phyloP scores from a whole-genome alignment of 1,139 yeast genomes.

The Candida glucosophila region DNA sequence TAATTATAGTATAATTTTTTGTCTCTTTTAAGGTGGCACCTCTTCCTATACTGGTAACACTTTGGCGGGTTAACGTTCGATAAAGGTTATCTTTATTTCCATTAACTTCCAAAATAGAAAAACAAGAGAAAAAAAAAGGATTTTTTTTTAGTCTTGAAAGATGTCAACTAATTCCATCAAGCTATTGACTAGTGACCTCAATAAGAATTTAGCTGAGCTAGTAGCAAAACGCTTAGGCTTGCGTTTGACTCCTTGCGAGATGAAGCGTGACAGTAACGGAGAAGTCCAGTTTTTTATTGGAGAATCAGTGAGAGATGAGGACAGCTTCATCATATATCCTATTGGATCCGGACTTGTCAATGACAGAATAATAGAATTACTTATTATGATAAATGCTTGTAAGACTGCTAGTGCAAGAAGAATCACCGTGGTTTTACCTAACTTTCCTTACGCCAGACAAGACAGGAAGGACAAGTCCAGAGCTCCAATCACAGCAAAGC shows the following conservation, averaged over 20 bases:
- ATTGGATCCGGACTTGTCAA: slow-evolving; percentile 67
- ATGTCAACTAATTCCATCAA: slow-evolving; percentile 85
- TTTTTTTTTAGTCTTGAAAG: too few species aligned
- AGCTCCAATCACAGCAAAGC: slow-evolving; percentile 76
- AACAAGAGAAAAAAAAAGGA: too few species aligned
- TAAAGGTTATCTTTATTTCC: too few species aligned
- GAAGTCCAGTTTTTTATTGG: slow-evolving; percentile 68
- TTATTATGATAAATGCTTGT: slow-evolving; percentile 70
- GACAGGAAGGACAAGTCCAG: slow-evolving; percentile 75
- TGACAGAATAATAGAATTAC: slow-evolving; percentile 62
- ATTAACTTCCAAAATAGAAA: too few species aligned
- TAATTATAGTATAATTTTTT: too few species aligned
- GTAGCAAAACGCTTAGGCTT: slow-evolving; percentile 62
- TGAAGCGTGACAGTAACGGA: slow-evolving; percentile 62
- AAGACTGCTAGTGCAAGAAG: slow-evolving; percentile 72
- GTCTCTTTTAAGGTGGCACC: too few species aligned
- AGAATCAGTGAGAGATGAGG: slow-evolving; percentile 73
- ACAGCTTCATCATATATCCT: slow-evolving; percentile 57
- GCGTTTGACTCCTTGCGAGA: slow-evolving; percentile 55
- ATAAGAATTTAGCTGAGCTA: slow-evolving; percentile 74
- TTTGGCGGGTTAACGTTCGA: too few species aligned
- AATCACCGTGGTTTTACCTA: slow-evolving; percentile 72
- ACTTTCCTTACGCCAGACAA: slow-evolving; percentile 78
- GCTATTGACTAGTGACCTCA: slow-evolving; percentile 83
- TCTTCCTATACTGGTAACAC: too few species aligned